Evolutionary conservation across 768 basidiomycete species (phyloP).

Genomic region (Mycena latifolia): DNA sequence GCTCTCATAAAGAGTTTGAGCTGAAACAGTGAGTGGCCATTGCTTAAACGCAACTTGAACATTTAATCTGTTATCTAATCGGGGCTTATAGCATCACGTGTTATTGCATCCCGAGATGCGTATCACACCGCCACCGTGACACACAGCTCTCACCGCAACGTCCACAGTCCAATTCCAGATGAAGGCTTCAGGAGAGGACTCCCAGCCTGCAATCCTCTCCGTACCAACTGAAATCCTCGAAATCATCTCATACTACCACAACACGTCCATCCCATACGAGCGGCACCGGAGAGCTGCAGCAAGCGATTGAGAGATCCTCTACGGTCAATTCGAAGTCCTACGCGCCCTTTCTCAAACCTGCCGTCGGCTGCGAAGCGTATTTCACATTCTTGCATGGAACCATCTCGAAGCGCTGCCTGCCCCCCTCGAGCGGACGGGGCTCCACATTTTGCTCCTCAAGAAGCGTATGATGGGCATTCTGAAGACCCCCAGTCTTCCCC

Average conservation of each 20-base stretch:
- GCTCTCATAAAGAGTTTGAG: too few species aligned
- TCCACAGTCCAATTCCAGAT: too few species aligned
- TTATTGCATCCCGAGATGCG: too few species aligned
- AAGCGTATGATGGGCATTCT: conserved; percentile 22
- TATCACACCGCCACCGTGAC: too few species aligned
- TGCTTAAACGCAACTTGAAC: too few species aligned
- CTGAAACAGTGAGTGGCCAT: too few species aligned
- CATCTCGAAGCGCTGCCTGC: background rate
- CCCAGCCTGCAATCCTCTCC: background rate
- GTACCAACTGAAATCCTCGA: conserved; percentile 22
- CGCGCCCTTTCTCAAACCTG: conserved; percentile 26
- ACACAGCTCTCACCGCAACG: too few species aligned
- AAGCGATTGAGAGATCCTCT: background rate
- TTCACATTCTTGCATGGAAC: conserved; percentile 18
- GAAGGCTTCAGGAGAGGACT: too few species aligned
- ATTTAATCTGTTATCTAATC: too few species aligned
- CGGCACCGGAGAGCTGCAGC: background rate
- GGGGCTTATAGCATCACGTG: too few species aligned
- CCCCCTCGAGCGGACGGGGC: background rate
- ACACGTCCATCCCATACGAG: conserved; percentile 16
- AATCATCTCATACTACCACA: conserved; percentile 18
- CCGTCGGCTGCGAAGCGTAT: conserved; percentile 6
- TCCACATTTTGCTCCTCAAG: background rate
- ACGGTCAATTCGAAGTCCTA: conserved; percentile 11
- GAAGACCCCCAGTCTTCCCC: conserved; percentile 26